A percentile compares a stretch with the other conserved stretches of the same genome.
These are phyloP conservation scores for Penicillium mononematosum DNA, from an alignment of 495 filamentous ascomycete species.

Conservation along the genomic window DNA sequence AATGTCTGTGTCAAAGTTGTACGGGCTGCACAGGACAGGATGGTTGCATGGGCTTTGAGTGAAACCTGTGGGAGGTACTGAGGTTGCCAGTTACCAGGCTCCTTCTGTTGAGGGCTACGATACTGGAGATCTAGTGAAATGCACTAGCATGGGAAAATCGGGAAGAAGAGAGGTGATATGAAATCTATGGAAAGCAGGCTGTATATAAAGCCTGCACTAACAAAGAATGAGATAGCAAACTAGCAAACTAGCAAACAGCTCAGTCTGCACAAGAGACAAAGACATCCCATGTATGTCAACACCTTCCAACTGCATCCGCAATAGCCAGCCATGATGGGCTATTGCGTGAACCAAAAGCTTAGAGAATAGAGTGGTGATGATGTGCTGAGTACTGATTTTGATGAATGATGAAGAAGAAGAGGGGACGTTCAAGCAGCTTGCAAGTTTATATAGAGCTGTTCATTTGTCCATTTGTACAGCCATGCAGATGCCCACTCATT, in stretches of 20 bases:
- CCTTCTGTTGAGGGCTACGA: no score
- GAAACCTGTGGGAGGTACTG: conserved; percentile 20
- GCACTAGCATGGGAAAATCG: no score
- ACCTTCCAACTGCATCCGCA: conserved; percentile 8
- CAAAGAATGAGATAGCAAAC: no score
- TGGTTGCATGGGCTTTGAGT: conserved; percentile 20
- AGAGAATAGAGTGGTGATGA: no score
- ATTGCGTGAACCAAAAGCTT: not conserved
- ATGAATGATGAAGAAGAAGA: not conserved
- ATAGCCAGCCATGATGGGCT: conserved; percentile 1
- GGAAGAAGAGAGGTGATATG: no score
- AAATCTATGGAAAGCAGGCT: no score
- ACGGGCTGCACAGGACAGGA: conserved; percentile 16
- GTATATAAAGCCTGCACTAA: no score
- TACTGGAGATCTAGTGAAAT: no score
- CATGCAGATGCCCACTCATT: not conserved
- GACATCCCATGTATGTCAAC: no score
- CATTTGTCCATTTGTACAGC: no score
- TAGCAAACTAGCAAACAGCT: no score
- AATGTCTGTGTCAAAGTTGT: conserved; percentile 21
- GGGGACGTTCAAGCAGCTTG: not conserved
- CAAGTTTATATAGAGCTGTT: not conserved
- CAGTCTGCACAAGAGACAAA: no score
- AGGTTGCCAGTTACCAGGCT: not conserved
- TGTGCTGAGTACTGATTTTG: not conserved